Evolutionary conservation across 495 filamentous ascomycete species (phyloP), one percentile per base, ranked within the genome.

Genomic region (Penicillium parvum): DNA sequence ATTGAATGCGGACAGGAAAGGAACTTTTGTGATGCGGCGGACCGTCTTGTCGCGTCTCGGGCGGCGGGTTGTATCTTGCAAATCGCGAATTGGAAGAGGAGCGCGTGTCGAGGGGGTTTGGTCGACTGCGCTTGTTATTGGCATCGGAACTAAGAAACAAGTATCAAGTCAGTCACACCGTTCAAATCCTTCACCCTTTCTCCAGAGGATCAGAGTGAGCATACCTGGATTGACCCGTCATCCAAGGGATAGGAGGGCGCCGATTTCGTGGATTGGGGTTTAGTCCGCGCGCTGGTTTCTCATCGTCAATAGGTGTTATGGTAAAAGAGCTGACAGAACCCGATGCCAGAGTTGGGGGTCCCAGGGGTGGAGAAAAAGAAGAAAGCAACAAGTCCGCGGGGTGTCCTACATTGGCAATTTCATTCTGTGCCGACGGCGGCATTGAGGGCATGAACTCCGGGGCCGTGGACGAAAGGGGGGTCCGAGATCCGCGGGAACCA

Each of bases 401-500:
- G 42, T 40, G 27, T 53, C 69, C 52, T 65, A 71, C 66, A 64
- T 75, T 77, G 53, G 63, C 32, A 50, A 60, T 51, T 43, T 71
- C 60, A 45, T 47, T 66, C 37, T 59, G 60, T 30, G 58, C 33
- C n/a, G n/a, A n/a, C 64, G 60, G 33, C 14, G 56, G 52, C 23
- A 66, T 58, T 21, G 71, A 74, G 38, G 86, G 86, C 15, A 83
- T 74, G 55, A 88, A 92, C 45, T 90, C 87, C 1, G 85, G 83
- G 5, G 87, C 87, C 12, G 77, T 71, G 6, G 86, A 84, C 16
- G 86, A 90, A 19, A 92, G 72, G 29, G 77, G 72, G 2, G 81
- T 78, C 40, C 77, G 75, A 0, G 68, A 52, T 7, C 57, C 52
- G 23, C 58, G 68, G 32, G 61, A 49, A 34, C 65, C 61, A 19